phyloP scores from a whole-genome alignment of 192 early-diverging fungal genomes.

The Coemansia sp. region DNA sequence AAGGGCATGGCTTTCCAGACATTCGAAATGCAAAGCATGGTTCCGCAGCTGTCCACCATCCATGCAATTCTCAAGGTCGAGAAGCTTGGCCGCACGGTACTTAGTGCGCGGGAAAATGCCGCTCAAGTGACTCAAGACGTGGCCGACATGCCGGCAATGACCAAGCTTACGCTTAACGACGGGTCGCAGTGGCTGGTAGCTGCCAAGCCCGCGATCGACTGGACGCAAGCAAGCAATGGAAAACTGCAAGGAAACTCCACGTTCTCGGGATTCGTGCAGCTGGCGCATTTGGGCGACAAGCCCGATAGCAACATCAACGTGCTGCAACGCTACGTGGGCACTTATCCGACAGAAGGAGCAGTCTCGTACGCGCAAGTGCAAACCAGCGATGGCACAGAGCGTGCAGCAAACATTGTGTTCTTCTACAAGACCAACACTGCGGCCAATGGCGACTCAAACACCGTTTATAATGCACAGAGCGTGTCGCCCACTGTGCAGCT shows the following conservation, averaged over 20 bases:
- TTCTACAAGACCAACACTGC: slow-evolving; percentile 48
- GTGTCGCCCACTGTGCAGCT: slow-evolving; percentile 31
- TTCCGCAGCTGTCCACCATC: slow-evolving; percentile 35
- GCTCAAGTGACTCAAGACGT: slow-evolving; percentile 2
- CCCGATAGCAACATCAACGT: slow-evolving; percentile 33
- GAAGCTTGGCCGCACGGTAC: slow-evolving; percentile 21
- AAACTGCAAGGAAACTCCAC: not conserved
- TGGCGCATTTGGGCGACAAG: slow-evolving; percentile 50
- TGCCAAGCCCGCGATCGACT: slow-evolving; percentile 39
- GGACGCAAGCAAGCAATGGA: slow-evolving; percentile 23
- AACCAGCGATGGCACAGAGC: slow-evolving; percentile 17
- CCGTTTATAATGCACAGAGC: slow-evolving; percentile 7
- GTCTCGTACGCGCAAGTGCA: slow-evolving; percentile 48
- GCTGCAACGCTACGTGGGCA: slow-evolving; percentile 48
- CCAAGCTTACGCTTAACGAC: slow-evolving; percentile 51
- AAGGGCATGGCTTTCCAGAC: slow-evolving; percentile 57
- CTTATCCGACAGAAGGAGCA: slow-evolving; percentile 46
- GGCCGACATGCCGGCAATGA: slow-evolving; percentile 30
- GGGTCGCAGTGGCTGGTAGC: slow-evolving; percentile 48
- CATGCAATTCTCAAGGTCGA: slow-evolving; percentile 44
- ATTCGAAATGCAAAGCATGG: slow-evolving; percentile 30
- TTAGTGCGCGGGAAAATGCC: slow-evolving; percentile 4
- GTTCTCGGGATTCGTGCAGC: slow-evolving; percentile 47
- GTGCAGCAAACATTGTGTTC: slow-evolving; percentile 32
- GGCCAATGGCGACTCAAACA: slow-evolving; percentile 14